Base-by-base conservation (phyloP, 2,329 filamentous ascomycete species). In the Bipolaris victoriae region DNA sequence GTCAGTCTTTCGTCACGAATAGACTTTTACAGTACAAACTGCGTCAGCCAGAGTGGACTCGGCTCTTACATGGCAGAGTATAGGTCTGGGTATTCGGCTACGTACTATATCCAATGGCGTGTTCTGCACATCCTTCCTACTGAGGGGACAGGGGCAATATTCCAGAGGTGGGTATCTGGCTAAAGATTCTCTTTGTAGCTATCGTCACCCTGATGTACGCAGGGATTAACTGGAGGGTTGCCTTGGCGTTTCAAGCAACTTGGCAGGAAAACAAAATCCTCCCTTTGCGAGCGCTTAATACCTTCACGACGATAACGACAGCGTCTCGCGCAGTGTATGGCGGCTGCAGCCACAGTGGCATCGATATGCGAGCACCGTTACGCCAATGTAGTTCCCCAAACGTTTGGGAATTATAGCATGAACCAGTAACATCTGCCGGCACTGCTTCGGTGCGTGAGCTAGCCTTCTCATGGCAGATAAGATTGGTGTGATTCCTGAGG, bases 201-300 rank as follows among this genome's bases (percentile, higher is more conserved):
- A 53, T 53, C 33, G 24, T 49, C 45, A 49, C 50, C 55, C 50
- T 57, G 55, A 57, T 54, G 51, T 33, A 40, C 40, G 20, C 55
- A 57, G 50, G 55, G 55, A 35, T 57, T 16, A 7, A 33, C 18
- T 49, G 50, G 29, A 49, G 44, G 29, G 11, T 37, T 39, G 50
- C 18, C 55, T 57, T 57, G 55, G 55, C 55, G 55, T 57, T 57
- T 57, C 55, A 57, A 44, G 50, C 49, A 40, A 36, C 44, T 36
- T 48, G 44, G 39, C 49, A 53, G 11, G 37, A 36, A 46, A 33
- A 49, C 40, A 15, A 52, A 44, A 48, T 22, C 35, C 39, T n/a
- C 5, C 13, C 7, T 37, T 13, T 10, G 22, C 33, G 22, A 22
- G 33, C 46, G 46, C 46, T 22, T 39, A 39, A 26, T n/a, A 39